Base-by-base conservation (phyloP, 1,284 basidiomycete species). In the Marasmius fiardii region DNA sequence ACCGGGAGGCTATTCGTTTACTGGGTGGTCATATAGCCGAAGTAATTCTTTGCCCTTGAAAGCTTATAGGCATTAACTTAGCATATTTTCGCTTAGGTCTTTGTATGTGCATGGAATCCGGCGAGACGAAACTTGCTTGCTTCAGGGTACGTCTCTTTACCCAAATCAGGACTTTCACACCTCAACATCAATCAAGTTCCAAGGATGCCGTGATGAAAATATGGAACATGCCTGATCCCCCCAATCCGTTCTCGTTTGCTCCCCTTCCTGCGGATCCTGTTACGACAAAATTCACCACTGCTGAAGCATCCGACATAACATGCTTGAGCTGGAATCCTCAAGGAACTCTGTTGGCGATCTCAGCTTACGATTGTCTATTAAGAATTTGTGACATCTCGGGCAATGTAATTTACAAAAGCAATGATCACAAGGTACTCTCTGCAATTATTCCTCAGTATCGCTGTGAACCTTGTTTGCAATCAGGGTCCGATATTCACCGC, bases 91-190 rank as follows among this genome's bases (percentile, higher is more conserved):
- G 26, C 16, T 11, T 35, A 92, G 88, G 87, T 93, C 2, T 93
- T 92, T 58, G 84, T 90, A 6, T 90, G 88, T 58, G 80, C 86
- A 3, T 93, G 89, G 79, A 93, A 91, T 68, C 88, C 91, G 8
- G 75, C 72, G 43, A 74, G 80, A n/a, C 74, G 74, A 26, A 75
- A 79, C 43, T 65, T 86, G 14, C 70, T 93, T 16, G 89, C 90
- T 26, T 86, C 91, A 31, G 92, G 92, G 85, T 91, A 68, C 53
- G 79, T 65, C 24, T 37, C 41, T 47, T 39, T 47, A 48, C 26
- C 39, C 28, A 55, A 16, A 37, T 35, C 8, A 31, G 39, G 41
- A 53, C 26, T 58, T 43, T 57, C 23, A 51, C 53, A 52, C 31
- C 47, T 20, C n/a, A n/a, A 53, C 43, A 50, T 34, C 23, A 58